Evolutionary conservation across 1,139 yeast species (phyloP), one percentile per base, ranked within the genome.

Genomic region (Entelexis paramagnoliae): DNA sequence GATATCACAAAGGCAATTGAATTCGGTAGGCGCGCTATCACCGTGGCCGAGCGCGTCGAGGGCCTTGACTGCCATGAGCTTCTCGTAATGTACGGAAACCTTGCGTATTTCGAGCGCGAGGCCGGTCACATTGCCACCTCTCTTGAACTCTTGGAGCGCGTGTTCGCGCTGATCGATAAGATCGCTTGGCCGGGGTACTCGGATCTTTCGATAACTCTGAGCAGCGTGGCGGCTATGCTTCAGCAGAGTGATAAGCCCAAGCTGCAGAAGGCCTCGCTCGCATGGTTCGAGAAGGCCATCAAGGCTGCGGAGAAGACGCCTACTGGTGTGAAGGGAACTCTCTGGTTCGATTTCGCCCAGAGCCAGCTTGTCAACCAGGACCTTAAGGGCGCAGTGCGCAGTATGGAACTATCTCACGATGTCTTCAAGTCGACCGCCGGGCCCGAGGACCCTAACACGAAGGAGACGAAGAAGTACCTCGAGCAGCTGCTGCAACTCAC

Each of bases 21-120:
- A n/a, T 71, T 79, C 59, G 78, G 83, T 24, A 80, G 94, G 61
- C 82, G 79, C 65, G 80, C 96, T 2, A 76, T 81, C 56, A 72
- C 79, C 41, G 77, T 88, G 55, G 74, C 81, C 53, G 97, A 91
- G 71, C 79, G 97, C 68, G 76, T 82, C 20, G 68, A 74, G 49
- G 98, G 98, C 55, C 68, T 80, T 58, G 97, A 89, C 65, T 78
- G 93, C 8, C 78, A 77, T 62, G 93, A 87, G 60, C 77, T 91
- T 29, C 68, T 87, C 34, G 76, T 87, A 57, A 74, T 87, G 34
- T 78, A 83, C 64, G 74, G 81, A 62, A 87, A 86, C 67, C 71
- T 88, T 58, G 94, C 94, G 1, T 77, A 74, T 62, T 76, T 77
- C 62, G 96, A 88, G 66, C 72, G 80, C 43, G 70, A 77, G 16